These are phyloP conservation scores for Apiosordaria backusii DNA, from an alignment of 495 filamentous ascomycete genomes.

Conservation along the genomic window DNA sequence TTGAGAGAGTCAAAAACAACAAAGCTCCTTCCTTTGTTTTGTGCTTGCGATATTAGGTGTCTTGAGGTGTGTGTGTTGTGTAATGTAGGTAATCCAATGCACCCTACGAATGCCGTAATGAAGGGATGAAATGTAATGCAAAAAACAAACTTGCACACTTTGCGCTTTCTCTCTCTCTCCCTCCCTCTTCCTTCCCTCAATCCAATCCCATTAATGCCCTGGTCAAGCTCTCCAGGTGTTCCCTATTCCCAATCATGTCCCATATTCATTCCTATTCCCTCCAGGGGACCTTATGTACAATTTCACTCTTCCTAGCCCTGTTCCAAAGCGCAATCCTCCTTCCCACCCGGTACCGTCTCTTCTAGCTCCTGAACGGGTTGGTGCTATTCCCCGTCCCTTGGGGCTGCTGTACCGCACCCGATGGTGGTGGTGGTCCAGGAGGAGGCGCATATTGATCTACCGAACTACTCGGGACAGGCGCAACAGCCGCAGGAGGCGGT, in stretches of 20 bases:
- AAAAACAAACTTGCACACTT: no score
- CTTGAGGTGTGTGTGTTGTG: neutral
- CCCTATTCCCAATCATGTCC: neutral
- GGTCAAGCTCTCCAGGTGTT: neutral
- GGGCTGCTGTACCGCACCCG: conserved; percentile 11
- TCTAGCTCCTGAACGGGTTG: conserved; percentile 26
- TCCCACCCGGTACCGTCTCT: neutral
- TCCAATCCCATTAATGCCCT: neutral
- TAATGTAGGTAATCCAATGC: neutral
- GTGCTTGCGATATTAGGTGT: neutral
- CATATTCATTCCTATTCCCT: neutral
- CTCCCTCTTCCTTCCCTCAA: neutral
- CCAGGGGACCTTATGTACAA: conserved; percentile 1
- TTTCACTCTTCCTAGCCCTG: neutral
- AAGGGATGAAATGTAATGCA: no score
- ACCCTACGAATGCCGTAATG: neutral
- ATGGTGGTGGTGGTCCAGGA: conserved; percentile 35
- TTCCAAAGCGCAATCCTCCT: neutral
- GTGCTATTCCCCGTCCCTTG: conserved; percentile 23
- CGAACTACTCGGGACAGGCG: conserved; percentile 17
- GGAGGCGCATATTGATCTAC: conserved; percentile 15
- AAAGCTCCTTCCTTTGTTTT: neutral
- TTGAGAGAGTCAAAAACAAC: neutral
- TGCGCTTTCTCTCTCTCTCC: no score
- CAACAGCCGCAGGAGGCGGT: conserved; percentile 24